Base-by-base conservation (phyloP, 2,329 filamentous ascomycete species). In the Akanthomyces dipterigenus region DNA sequence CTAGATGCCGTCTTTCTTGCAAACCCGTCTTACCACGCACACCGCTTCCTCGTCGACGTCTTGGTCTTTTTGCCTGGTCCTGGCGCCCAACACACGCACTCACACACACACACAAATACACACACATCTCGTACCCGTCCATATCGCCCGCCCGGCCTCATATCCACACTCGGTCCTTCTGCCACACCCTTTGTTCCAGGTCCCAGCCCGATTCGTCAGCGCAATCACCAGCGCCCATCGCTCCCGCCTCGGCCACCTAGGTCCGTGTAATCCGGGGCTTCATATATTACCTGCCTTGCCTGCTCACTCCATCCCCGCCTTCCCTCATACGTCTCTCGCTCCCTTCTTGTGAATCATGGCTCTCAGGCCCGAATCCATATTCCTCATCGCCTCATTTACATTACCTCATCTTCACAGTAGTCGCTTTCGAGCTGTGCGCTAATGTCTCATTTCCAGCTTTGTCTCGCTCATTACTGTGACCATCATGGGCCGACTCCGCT, bases 391-490 rank as follows among this genome's bases (percentile, higher is more conserved):
- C 57, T 54, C 28, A 5, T 22, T 43, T 22, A 48, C 20, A 50
- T 24, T 28, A 42, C 12, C 24, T 3, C 43, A 14, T 31, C 24
- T 45, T 22, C 26, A 5, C 43, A 31, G 14, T 24, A 11, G 24
- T 31, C 45, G 3, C 20, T 22, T 18, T 18, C 38, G 38, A 46
- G 28, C 24, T 11, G 45, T 51, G 59, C 62, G 67, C 74, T 76
- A 70, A 76, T 72, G 60, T 64, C 67, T 24, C 63, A 65, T 63
- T 62, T 84, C 62, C 81, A 88, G 86, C 76, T 88, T 70, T 88
- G 85, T 71, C 79, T 89, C 67, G 86, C 86, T 68, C 86, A 88
- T 72, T 88, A 88, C 70, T 89, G 86, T 78, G 86, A 89, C 72
- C 79, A 84, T 64, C 86, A 89, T 74, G 86, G 86, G 64, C 86